Base-by-base conservation (phyloP, 192 early-diverging fungal species). In the Coemansia nantahalensis region DNA sequence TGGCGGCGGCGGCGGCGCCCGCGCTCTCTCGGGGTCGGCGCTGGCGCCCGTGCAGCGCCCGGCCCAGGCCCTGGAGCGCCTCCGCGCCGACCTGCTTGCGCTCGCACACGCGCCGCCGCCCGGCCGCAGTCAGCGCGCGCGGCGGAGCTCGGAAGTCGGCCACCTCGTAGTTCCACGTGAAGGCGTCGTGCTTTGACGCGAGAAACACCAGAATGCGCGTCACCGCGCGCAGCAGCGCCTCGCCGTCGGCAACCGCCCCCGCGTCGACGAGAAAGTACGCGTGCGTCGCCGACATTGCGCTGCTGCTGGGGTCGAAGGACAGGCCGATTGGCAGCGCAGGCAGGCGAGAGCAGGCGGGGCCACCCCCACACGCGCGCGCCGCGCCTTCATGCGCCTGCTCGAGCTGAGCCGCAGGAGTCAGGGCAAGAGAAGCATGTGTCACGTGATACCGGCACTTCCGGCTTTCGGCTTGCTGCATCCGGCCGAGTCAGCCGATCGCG, bases 231-330 rank as follows among this genome's bases (percentile, higher is more conserved):
- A 43, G 19, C 3, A 63, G 41, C 14, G 53, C 21, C 17, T 13
- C 34, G 21, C 21, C 6, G 35, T 6, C 4, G 24, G 24, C 36
- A 13, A 60, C 46, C 15, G 49, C 44, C 34, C 48, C 31, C 32
- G 44, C 39, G 54, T 76, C 72, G n/a, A 76, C 53, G 13, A 76
- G 72, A 46, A 76, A 76, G 46, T 76, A 76, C 32, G 41, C 65
- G 44, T 76, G 72, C 11, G 65, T 55, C 11, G 50, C 33, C 59
- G 65, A 62, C 39, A 57, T 17, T 37, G 36, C 36, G 3, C 26
- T 28, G 26, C 26, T 3, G 26, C 4, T 7, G 26, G 26, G 26
- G 26, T 5, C 4, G n/a, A 7, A 7, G 26, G 7, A 7, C 4
- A 28, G 26, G 26, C 26, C 26, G 7, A 28, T 28, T 28, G 4